Evolutionary conservation across 306 rosid species (phyloP).

Genomic region (Carpinus viminea): DNA sequence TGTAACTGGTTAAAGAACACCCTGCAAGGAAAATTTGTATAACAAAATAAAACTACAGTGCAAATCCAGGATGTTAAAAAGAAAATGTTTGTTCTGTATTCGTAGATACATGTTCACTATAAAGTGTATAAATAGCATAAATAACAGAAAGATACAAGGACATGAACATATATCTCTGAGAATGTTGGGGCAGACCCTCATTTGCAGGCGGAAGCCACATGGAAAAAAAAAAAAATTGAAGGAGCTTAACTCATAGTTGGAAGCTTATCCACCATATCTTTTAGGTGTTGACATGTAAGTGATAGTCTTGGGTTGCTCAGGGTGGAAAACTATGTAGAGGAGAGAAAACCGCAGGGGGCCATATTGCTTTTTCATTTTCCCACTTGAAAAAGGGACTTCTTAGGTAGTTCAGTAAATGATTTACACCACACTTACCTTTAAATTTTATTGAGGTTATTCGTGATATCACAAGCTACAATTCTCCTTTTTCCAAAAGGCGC

Average conservation of each 20-base stretch:
- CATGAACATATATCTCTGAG: not conserved
- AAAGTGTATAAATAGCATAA: not conserved
- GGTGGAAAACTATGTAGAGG: not conserved
- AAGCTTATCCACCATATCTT: not conserved
- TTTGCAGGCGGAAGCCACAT: not conserved
- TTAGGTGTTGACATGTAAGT: not conserved
- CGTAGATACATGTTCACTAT: slow-evolving; percentile 2
- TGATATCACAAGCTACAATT: not conserved
- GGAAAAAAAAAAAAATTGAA: not conserved
- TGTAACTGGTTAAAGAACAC: slow-evolving; percentile 70
- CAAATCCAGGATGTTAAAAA: slow-evolving; percentile 15
- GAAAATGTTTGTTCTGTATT: not conserved
- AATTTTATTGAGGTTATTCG: not conserved
- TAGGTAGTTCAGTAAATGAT: not conserved
- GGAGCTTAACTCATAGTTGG: not conserved
- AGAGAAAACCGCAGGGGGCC: not conserved
- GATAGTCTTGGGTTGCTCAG: not conserved
- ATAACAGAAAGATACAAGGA: not conserved
- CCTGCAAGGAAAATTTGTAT: slow-evolving; percentile 44
- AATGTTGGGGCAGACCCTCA: not conserved
- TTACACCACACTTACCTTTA: not conserved
- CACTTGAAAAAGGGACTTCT: not conserved
- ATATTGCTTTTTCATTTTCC: not conserved
- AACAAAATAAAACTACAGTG: slow-evolving; percentile 9
- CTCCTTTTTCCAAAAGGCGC: not conserved